phyloP scores from a whole-genome alignment of 176 grass and related monocot species.

The Metroxylon sagu region DNA sequence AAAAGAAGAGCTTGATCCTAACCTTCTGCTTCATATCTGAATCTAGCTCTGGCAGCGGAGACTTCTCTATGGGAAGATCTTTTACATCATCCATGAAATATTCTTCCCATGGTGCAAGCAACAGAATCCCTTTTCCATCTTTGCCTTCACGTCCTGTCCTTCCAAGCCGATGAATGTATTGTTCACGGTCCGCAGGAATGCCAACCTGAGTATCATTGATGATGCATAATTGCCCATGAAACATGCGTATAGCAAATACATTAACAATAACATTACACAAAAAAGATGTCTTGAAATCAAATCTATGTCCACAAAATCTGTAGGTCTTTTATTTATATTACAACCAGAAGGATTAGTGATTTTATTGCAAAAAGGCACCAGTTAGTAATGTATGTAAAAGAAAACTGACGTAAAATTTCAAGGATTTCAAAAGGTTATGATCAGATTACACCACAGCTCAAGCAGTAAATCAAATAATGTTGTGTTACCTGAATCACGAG shows the following conservation, averaged over 20 bases:
- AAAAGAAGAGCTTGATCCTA: slow-evolving; percentile 4
- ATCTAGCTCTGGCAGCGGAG: slow-evolving; percentile 40
- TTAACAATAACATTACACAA: too few relatives aligned
- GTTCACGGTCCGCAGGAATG: slow-evolving; percentile 78
- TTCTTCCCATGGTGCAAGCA: slow-evolving; percentile 87
- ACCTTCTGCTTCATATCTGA: slow-evolving; percentile 68
- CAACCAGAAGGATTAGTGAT: too few relatives aligned
- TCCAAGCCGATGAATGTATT: slow-evolving; percentile 90
- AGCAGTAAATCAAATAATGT: too few relatives aligned
- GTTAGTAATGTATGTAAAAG: too few relatives aligned
- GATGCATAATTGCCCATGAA: background rate
- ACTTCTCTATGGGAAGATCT: slow-evolving; percentile 61
- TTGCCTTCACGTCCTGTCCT: slow-evolving; percentile 80
- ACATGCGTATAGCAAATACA: too few relatives aligned
- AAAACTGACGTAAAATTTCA: too few relatives aligned
- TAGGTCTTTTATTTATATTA: too few relatives aligned
- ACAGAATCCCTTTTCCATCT: slow-evolving; percentile 65
- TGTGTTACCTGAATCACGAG: slow-evolving; percentile 72
- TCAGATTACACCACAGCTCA: too few relatives aligned
- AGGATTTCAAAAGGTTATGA: too few relatives aligned
- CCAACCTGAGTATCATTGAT: slow-evolving; percentile 41
- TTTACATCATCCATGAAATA: slow-evolving; percentile 85
- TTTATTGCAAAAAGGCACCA: too few relatives aligned
- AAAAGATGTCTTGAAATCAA: too few relatives aligned
- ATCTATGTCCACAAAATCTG: too few relatives aligned